Evolutionary conservation across 2,329 filamentous ascomycete genomes (phyloP).

Genomic region (Metarhizium album): DNA sequence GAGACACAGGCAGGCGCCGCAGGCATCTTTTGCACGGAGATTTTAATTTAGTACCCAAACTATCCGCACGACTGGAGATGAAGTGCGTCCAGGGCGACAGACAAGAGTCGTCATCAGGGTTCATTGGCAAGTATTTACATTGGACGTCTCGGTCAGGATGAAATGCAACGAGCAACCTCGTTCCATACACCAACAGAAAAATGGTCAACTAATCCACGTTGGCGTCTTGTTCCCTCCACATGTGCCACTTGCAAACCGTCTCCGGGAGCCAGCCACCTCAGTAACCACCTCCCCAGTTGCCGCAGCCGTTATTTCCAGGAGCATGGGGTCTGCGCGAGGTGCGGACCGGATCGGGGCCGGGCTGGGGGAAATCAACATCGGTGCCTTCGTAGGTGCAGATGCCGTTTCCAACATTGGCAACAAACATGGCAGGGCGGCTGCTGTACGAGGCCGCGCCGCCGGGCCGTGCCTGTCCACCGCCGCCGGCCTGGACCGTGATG

Average conservation of each 20-base stretch:
- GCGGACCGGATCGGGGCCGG: conserved; percentile 39
- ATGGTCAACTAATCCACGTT: neutral
- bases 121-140: too few species aligned
- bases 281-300: conserved; percentile 1
- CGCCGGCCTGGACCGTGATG: conserved; percentile 32
- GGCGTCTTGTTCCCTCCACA: neutral
- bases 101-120: neutral
- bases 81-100: neutral
- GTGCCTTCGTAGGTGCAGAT: conserved; percentile 44
- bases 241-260: neutral
- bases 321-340: conserved; percentile 5
- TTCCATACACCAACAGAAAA: neutral
- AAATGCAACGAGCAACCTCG: too few species aligned
- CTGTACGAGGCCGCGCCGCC: conserved; percentile 27
- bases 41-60: conserved; percentile 15
- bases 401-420: conserved; percentile 49
- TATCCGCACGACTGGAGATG: neutral
- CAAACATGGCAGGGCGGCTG: conserved; percentile 51
- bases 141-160: too few species aligned
- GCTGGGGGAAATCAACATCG: conserved; percentile 51
- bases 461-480: neutral
- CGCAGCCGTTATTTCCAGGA: neutral
- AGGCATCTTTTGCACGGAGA: conserved; percentile 13
- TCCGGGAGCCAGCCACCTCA: neutral
- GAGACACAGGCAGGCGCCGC: conserved; percentile 9